Evolutionary conservation across 2,329 filamentous ascomycete species (phyloP).

Genomic region (Tolypocladium tundrense): DNA sequence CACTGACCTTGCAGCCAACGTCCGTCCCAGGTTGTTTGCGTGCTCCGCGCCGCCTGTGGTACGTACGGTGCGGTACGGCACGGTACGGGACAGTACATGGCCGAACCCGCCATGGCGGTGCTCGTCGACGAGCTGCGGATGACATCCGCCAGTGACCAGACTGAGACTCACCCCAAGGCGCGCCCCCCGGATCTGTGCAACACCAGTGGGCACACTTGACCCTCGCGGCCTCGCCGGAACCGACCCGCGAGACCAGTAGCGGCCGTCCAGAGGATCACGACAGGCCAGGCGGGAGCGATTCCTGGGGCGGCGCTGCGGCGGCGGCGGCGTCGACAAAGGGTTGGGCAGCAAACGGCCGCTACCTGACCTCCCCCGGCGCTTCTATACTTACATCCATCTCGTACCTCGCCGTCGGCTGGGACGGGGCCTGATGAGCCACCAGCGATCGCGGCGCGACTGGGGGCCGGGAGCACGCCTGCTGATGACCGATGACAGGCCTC

Average conservation of each 20-base stretch:
- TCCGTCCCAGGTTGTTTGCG: background rate
- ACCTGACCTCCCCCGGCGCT: constrained; percentile 3
- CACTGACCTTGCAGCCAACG: background rate
- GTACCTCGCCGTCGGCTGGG: background rate
- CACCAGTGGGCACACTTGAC: background rate
- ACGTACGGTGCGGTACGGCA: background rate
- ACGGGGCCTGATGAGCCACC: background rate
- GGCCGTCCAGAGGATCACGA: background rate
- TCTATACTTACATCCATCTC: background rate
- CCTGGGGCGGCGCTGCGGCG: background rate
- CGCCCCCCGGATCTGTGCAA: constrained; percentile 1
- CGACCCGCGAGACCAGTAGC: constrained; percentile 3
- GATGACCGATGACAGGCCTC: background rate
- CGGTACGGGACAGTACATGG: background rate
- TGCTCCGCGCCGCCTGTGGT: background rate
- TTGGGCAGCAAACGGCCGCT: constrained; percentile 9
- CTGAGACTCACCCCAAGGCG: background rate
- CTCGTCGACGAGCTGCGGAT: background rate
- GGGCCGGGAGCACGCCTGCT: background rate
- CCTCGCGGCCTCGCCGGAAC: constrained; percentile 2
- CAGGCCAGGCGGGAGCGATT: background rate
- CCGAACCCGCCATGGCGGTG: background rate
- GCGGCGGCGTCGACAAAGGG: constrained; percentile 1
- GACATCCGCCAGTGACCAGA: background rate
- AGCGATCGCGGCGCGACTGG: background rate